Evolutionary conservation across 2,329 filamentous ascomycete species (phyloP), one percentile per base, ranked within the genome.

Genomic region (Botrytis deweyae): DNA sequence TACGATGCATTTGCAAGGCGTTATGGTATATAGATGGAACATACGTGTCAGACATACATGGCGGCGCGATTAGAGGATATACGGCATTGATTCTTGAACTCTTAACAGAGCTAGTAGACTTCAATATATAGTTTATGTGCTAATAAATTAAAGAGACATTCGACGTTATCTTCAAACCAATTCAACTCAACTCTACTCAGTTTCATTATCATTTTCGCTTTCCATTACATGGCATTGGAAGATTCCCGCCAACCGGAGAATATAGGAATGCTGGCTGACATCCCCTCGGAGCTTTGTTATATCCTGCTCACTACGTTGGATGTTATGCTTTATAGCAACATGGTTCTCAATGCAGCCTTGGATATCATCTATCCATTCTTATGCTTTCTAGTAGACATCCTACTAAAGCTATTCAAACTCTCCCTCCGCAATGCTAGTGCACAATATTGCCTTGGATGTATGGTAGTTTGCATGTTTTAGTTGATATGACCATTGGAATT

Each of bases 41-140:
- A 25, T 69, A 44, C 66, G 66, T 69, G 29, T 69, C 49, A 58
- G 20, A 59, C 36, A 49, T 69, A 69, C n/a, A 68, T 68, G 36
- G 4, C 66, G n/a, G n/a, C 66, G 49, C 49, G 10, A 58, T 69
- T 42, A 58, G 38, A 58, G 49, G n/a, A 42, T 69, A 42, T 58
- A 18, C 18, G n/a, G 25, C n/a, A 69, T 69, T 58, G 49, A 42
- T 33, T 69, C 25, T 40, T 29, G 14, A 9, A 55, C 20, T 66
- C 46, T 67, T 18, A 40, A 40, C 25, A 67, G 66, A 58, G 36
- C n/a, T 58, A 25, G 42, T 40, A 46, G 25, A 42, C 5, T 69
- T 58, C 52, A 69, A 38, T 42, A 69, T 44, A 69, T 20, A 69
- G 49, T 58, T 69, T 66, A 69, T 69, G 38, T 33, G 33, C 49